Evolutionary conservation across 345 rosid genomes (phyloP).

Genomic region (Geranium brycei): DNA sequence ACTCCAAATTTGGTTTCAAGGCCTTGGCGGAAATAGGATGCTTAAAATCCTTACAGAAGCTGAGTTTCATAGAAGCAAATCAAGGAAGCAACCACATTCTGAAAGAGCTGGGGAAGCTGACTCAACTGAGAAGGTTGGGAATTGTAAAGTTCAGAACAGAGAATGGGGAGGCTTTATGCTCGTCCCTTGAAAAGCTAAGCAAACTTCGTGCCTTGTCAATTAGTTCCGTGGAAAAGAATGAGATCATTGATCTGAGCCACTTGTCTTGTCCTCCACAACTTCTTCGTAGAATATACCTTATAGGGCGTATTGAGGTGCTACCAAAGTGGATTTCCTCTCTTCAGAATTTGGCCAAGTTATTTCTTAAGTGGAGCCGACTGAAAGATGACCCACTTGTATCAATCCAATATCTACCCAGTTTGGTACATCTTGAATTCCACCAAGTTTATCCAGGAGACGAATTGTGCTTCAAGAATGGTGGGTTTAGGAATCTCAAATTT

Average conservation of each 20-base stretch:
- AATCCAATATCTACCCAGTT: constrained; percentile 17
- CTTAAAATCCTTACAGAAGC: constrained; percentile 15
- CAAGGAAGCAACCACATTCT: neutral
- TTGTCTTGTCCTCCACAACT: constrained; percentile 13
- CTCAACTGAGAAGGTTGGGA: constrained; percentile 16
- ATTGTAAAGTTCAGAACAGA: constrained; percentile 13
- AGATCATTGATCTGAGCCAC: constrained; percentile 18
- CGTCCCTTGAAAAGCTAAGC: constrained; percentile 7
- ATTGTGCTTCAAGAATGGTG: constrained; percentile 6
- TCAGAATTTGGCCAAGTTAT: constrained; percentile 10
- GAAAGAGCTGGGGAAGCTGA: constrained; percentile 13
- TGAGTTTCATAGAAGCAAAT: constrained; percentile 15
- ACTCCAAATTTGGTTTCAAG: constrained; percentile 14
- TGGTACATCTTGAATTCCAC: constrained; percentile 11
- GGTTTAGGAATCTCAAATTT: constrained; percentile 13
- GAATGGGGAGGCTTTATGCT: constrained; percentile 12
- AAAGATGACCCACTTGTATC: constrained; percentile 8
- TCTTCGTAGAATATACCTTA: constrained; percentile 13
- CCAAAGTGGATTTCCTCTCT: constrained; percentile 21
- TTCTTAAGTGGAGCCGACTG: constrained; percentile 10
- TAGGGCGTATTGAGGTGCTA: constrained; percentile 14
- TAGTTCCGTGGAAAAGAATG: constrained; percentile 8
- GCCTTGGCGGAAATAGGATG: constrained; percentile 10
- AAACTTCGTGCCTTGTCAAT: constrained; percentile 13
- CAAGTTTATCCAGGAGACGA: constrained; percentile 12